Conservation (phyloP, 148 eudicot genomes). For the Suaeda aralocaspica region DNA sequence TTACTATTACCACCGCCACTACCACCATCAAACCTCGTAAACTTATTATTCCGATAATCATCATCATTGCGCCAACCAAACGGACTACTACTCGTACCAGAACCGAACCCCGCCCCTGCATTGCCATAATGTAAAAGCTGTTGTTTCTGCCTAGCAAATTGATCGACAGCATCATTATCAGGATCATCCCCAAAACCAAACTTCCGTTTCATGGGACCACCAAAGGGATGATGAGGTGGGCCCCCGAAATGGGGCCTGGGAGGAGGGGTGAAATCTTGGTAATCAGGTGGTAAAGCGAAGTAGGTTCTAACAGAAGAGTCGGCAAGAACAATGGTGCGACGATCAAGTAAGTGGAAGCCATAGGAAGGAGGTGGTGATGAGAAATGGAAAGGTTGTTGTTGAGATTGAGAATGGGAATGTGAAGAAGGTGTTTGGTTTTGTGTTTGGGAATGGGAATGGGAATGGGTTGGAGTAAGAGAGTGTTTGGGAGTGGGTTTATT, state of each 20-base stretch:
- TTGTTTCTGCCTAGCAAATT: conserved; percentile 67
- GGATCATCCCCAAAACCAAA: conserved; percentile 47
- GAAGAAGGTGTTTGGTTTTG: conserved; percentile 4
- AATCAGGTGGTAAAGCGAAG: conserved; percentile 81
- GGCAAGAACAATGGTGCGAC: conserved; percentile 57
- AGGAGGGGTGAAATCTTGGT: conserved; percentile 46
- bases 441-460: too few species aligned
- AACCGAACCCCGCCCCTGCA: conserved; percentile 29
- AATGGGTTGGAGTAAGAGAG: conserved; percentile 6
- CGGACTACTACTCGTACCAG: conserved; percentile 44
- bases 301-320: conserved; percentile 77
- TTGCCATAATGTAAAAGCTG: conserved; percentile 74
- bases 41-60: conserved; percentile 44
- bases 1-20: neutral
- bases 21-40: conserved; percentile 29
- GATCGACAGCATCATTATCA: conserved; percentile 40
- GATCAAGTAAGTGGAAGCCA: conserved; percentile 91
- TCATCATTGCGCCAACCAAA: conserved; percentile 30
- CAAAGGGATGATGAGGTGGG: conserved; percentile 18
- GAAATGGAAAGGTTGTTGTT: conserved; percentile 23
- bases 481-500: conserved; percentile 10
- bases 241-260: conserved; percentile 28
- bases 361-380: conserved; percentile 59
- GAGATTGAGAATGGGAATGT: neutral
- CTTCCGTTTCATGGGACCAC: conserved; percentile 59